phyloP scores from a whole-genome alignment of 2,329 filamentous ascomycete species.

The Colletotrichum echinochloae region DNA sequence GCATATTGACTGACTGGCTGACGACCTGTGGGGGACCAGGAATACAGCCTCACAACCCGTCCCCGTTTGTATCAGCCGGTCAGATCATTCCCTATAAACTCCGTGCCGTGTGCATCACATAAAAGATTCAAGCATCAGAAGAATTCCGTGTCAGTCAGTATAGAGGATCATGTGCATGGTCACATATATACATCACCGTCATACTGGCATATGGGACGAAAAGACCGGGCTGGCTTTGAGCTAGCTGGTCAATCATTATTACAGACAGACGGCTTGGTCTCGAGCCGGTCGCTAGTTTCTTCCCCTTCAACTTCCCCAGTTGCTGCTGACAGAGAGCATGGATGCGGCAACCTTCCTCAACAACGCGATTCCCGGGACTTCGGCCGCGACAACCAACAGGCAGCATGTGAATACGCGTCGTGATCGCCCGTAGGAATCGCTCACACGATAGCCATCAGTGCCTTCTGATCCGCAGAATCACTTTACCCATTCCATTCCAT shows the following conservation, averaged over 20 bases:
- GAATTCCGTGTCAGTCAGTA: neutral
- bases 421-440: neutral
- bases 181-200: neutral
- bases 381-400: neutral
- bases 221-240: neutral
- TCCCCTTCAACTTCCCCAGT: neutral
- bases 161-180: too few species aligned
- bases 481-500: neutral
- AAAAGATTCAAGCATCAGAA: neutral
- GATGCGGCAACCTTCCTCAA: neutral
- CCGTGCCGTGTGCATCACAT: neutral
- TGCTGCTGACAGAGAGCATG: neutral
- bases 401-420: neutral
- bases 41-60: neutral
- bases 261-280: conserved; percentile 19
- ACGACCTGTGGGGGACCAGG: too few species aligned
- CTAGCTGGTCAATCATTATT: conserved; percentile 32
- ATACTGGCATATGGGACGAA: neutral
- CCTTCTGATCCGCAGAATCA: neutral
- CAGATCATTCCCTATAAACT: neutral
- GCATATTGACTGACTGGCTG: neutral
- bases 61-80: neutral
- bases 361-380: neutral
- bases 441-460: neutral
- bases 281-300: neutral